Percentiles rank a stretch among this genome's conserved stretches.
These are phyloP conservation scores for Aegilops speltoides DNA, from an alignment of 176 grass and related monocot genomes.

Conservation along the genomic window DNA sequence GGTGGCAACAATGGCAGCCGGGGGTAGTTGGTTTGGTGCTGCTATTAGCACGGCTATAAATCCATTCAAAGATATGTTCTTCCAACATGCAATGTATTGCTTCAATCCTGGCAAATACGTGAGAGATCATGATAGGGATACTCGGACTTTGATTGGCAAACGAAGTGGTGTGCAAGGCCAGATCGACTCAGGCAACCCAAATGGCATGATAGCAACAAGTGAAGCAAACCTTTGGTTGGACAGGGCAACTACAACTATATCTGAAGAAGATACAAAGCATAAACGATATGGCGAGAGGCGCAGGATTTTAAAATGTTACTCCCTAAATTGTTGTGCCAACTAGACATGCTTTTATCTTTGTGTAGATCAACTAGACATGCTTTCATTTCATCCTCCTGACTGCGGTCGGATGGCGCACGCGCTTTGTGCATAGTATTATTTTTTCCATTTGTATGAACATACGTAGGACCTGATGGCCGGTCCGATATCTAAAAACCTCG, in stretches of 20 bases:
- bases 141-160: not conserved
- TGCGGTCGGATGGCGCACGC: no score
- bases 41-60: not conserved
- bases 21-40: not conserved
- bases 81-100: not conserved
- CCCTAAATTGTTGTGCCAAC: not conserved
- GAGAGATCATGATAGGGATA: not conserved
- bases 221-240: not conserved
- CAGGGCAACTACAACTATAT: not conserved
- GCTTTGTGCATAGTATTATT: no score
- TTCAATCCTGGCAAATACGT: not conserved
- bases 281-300: rapidly evolving
- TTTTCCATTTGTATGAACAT: no score
- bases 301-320: not conserved
- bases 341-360: not conserved
- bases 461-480: no score
- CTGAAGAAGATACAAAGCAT: not conserved
- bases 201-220: not conserved
- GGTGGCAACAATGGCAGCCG: not conserved
- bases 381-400: no score
- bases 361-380: no score
- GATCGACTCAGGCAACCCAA: rapidly evolving
- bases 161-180: rapidly evolving
- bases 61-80: not conserved
- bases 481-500: no score